Base-by-base conservation (phyloP, 2,329 filamentous ascomycete genomes). In the Macrophomina tecta region DNA sequence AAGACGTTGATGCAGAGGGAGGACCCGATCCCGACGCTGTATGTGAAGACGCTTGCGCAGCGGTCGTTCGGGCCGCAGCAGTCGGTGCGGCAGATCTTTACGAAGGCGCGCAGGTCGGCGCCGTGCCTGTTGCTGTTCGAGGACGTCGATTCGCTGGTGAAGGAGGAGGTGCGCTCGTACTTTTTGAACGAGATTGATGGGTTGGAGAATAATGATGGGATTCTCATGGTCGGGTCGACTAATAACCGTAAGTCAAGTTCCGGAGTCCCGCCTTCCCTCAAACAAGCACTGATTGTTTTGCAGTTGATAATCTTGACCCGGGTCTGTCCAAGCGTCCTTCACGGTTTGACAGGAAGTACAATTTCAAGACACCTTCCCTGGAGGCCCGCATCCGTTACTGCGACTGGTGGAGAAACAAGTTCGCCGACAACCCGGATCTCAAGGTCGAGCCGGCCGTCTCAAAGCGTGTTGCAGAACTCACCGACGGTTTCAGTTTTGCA, bases 181-280 rank as follows among this genome's bases (percentile, higher is more conserved):
- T 92, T 92, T 77, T 81, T 91, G 56, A 92, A 91, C 73, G 89
- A 91, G 75, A 86, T 91, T 3, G 90, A 92, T 69, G 90, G 90
- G 0, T 84, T 92, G 11, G 86, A 87, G 71, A 85, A 82, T 69
- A 92, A 92, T 69, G 87, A 91, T 69, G 90, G 90, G 11, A 90
- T 91, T 63, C 85, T 91, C 71, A 90, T 92, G 79, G 82, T 90
- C 34, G 88, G 86, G 36, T 87, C 84, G 64, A 90, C 89, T 0
- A 90, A 90, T 72, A 81, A 84, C 70, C 81, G 58, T 49, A 28
- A 49, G 58, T 49, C 32, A 49, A 23, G 9, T 91, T 28, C 36
- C 0, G 8, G 36, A 23, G 23, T 23, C 23, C 23, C 23, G 23
- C 23, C 23, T 6, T 5, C 3, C 14, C 34, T 0, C 1, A 1